Evolutionary conservation across 495 filamentous ascomycete species (phyloP).

Genomic region (Neurospora sp.): DNA sequence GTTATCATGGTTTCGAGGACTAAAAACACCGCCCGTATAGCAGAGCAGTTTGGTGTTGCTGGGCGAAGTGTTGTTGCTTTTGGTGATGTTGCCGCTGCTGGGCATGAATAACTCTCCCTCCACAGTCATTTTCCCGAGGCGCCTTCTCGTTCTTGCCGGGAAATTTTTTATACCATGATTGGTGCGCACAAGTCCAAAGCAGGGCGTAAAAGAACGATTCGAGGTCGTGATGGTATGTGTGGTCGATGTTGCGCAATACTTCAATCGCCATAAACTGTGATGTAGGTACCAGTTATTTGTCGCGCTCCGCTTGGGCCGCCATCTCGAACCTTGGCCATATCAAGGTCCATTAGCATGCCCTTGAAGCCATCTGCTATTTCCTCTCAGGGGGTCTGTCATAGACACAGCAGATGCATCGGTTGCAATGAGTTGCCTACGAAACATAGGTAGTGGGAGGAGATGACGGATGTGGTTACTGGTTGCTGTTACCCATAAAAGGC

Average conservation of each 20-base stretch:
- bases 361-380: too few species aligned
- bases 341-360: neutral
- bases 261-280: conserved; percentile 30
- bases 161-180: neutral
- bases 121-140: neutral
- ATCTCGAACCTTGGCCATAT: neutral
- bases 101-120: neutral
- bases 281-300: conserved; percentile 3
- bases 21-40: too few species aligned
- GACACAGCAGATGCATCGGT: too few species aligned
- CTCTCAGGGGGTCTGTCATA: too few species aligned
- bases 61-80: too few species aligned
- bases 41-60: too few species aligned
- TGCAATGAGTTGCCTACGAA: too few species aligned
- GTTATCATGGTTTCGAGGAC: too few species aligned
- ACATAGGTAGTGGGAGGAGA: too few species aligned
- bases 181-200: conserved; percentile 17
- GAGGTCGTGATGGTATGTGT: conserved; percentile 30
- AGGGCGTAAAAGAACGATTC: conserved; percentile 34
- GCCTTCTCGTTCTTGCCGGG: conserved; percentile 4
- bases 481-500: too few species aligned
- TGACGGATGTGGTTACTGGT: too few species aligned
- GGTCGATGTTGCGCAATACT: conserved; percentile 22
- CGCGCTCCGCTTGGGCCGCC: neutral
- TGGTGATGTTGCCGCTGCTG: too few species aligned